Conservation (phyloP, 305 asterid genomes). For the Nicotiana rustica region DNA sequence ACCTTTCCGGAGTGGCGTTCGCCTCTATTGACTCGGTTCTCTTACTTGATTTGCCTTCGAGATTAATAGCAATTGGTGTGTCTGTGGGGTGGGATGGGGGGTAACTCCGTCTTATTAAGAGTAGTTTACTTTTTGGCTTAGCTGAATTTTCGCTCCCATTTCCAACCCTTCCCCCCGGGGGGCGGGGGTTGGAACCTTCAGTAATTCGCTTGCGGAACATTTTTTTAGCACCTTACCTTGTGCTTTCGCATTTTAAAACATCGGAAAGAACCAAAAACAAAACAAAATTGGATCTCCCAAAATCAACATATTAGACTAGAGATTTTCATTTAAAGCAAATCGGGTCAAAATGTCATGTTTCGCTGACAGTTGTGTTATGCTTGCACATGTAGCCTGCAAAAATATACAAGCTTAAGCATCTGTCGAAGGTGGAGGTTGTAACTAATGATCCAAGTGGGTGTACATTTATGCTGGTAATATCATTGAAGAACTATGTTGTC, state of each 20-base stretch:
- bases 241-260: constrained; percentile 11
- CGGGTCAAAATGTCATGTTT: constrained; percentile 27
- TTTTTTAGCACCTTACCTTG: constrained; percentile 20
- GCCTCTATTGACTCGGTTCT: not conserved
- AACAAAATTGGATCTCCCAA: constrained; percentile 6
- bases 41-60: constrained; percentile 21
- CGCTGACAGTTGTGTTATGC: constrained; percentile 38
- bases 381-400: constrained; percentile 79
- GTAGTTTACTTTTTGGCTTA: not conserved
- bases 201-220: constrained; percentile 25
- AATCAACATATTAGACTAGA: constrained; percentile 24
- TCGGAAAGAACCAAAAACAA: not conserved
- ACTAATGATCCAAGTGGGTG: constrained; percentile 98
- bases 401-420: constrained; percentile 88
- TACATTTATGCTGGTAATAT: constrained; percentile 84
- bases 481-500: not conserved
- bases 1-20: not conserved
- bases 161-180: too few species aligned
- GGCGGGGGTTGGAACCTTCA: not conserved
- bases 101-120: not conserved
- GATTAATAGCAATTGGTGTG: not conserved
- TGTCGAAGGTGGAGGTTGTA: constrained; percentile 88
- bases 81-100: not conserved
- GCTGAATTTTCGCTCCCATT: constrained; percentile 4
- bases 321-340: constrained; percentile 32